Evolutionary conservation across 2,329 filamentous ascomycete species (phyloP).

Genomic region (Bipolaris sorokiniana): DNA sequence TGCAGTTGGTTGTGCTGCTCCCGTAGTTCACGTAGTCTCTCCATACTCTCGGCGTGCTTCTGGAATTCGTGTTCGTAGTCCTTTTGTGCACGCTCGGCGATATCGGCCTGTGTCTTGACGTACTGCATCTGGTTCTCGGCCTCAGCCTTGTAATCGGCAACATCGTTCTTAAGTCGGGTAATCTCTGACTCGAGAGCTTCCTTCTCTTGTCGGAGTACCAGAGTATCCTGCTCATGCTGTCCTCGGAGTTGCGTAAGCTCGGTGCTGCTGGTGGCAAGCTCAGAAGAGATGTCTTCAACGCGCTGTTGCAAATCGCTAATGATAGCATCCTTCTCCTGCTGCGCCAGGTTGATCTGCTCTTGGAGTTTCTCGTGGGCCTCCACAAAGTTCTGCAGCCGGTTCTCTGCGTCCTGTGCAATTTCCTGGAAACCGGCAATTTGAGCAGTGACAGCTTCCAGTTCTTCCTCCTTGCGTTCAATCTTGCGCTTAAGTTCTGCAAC

Average conservation of each 20-base stretch:
- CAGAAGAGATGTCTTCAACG: slow-evolving; percentile 80
- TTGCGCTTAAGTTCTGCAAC: slow-evolving; percentile 86
- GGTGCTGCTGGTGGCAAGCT: slow-evolving; percentile 79
- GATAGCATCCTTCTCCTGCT: slow-evolving; percentile 78
- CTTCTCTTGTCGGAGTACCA: slow-evolving; percentile 82
- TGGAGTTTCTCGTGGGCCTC: slow-evolving; percentile 74
- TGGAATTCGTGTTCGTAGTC: slow-evolving; percentile 94
- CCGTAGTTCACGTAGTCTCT: slow-evolving; percentile 78
- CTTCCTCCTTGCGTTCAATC: slow-evolving; percentile 77
- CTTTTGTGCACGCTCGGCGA: slow-evolving; percentile 89
- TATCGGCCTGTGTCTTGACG: slow-evolving; percentile 89
- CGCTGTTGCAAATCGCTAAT: slow-evolving; percentile 84
- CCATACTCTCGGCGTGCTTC: slow-evolving; percentile 95
- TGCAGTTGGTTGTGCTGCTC: slow-evolving; percentile 82
- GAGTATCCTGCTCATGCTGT: slow-evolving; percentile 75
- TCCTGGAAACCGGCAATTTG: slow-evolving; percentile 88
- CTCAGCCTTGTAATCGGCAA: slow-evolving; percentile 77
- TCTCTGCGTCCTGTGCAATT: slow-evolving; percentile 85
- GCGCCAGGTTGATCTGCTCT: slow-evolving; percentile 77
- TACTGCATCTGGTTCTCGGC: slow-evolving; percentile 88
- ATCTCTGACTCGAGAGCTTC: slow-evolving; percentile 78
- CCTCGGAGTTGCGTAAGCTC: slow-evolving; percentile 82
- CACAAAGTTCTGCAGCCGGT: slow-evolving; percentile 79
- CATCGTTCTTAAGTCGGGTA: slow-evolving; percentile 79
- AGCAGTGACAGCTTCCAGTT: slow-evolving; percentile 79